Conservation (phyloP, 2,329 filamentous ascomycete genomes). For the Aspergillus felis region DNA sequence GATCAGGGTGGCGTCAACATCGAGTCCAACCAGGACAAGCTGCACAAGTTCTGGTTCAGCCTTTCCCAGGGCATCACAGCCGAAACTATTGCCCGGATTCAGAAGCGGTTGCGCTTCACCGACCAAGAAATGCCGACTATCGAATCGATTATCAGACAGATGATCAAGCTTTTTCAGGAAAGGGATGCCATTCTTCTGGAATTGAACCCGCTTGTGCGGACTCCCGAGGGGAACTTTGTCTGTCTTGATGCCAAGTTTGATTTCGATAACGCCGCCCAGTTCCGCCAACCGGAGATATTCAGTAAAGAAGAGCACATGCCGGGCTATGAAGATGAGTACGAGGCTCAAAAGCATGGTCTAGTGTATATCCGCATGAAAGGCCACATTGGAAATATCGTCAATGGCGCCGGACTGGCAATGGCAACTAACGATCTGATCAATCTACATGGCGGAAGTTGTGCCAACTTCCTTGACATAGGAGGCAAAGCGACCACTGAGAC, state of each 20-base stretch:
- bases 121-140: constrained; percentile 21
- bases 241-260: constrained; percentile 41
- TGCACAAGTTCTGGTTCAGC: constrained; percentile 26
- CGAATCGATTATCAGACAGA: constrained; percentile 27
- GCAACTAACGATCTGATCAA: constrained; percentile 32
- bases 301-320: constrained; percentile 30
- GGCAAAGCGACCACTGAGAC: constrained; percentile 27
- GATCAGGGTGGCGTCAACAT: constrained; percentile 30
- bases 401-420: constrained; percentile 35
- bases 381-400: constrained; percentile 32
- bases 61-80: constrained; percentile 21
- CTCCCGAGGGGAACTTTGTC: constrained; percentile 26
- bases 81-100: constrained; percentile 20
- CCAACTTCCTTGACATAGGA: constrained; percentile 33
- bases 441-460: constrained; percentile 24
- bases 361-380: constrained; percentile 29
- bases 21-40: constrained; percentile 22
- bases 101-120: constrained; percentile 22
- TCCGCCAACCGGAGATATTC: constrained; percentile 43
- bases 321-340: constrained; percentile 27
- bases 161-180: constrained; percentile 37
- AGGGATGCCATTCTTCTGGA: constrained; percentile 49
- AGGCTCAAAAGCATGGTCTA: constrained; percentile 34
- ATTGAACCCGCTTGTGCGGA: constrained; percentile 36
- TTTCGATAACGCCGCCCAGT: constrained; percentile 48